phyloP scores from a whole-genome alignment of 257 asterid species.

The Henckelia pumila region DNA sequence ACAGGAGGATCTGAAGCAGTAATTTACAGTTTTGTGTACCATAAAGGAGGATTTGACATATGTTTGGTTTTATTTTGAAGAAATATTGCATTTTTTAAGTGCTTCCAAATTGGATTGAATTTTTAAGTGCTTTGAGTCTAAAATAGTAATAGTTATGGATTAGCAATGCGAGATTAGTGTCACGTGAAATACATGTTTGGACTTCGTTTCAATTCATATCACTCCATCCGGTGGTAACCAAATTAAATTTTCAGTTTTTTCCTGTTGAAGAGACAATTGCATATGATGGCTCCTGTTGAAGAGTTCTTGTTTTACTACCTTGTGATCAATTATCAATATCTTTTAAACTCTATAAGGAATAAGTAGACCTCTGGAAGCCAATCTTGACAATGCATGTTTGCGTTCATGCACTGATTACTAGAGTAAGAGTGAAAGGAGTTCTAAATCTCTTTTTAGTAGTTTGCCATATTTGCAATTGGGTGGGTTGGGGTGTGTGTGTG shows the following conservation, averaged over 20 bases:
- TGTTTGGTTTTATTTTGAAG: background rate
- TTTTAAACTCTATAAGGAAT: background rate
- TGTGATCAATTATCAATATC: background rate
- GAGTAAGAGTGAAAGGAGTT: constrained; percentile 11
- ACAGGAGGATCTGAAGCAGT: background rate
- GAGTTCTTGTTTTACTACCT: too few relatives aligned
- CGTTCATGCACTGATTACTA: background rate
- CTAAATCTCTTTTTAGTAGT: constrained; percentile 6
- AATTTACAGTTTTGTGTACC: background rate
- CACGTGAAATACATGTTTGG: too few relatives aligned
- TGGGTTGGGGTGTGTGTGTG: too few relatives aligned
- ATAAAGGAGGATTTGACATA: background rate
- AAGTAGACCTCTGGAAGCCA: background rate
- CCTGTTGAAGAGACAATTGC: too few relatives aligned
- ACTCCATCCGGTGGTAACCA: too few relatives aligned
- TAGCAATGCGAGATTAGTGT: too few relatives aligned
- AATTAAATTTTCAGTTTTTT: too few relatives aligned
- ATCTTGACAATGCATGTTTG: background rate
- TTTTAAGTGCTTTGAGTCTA: too few relatives aligned
- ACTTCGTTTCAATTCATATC: too few relatives aligned
- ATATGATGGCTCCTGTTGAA: too few relatives aligned
- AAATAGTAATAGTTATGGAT: too few relatives aligned
- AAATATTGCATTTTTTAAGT: background rate
- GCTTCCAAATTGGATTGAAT: too few relatives aligned
- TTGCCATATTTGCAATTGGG: background rate